These are phyloP conservation scores for Hypocrella siamensis DNA, from an alignment of 2,329 filamentous ascomycete genomes.

Conservation along the genomic window DNA sequence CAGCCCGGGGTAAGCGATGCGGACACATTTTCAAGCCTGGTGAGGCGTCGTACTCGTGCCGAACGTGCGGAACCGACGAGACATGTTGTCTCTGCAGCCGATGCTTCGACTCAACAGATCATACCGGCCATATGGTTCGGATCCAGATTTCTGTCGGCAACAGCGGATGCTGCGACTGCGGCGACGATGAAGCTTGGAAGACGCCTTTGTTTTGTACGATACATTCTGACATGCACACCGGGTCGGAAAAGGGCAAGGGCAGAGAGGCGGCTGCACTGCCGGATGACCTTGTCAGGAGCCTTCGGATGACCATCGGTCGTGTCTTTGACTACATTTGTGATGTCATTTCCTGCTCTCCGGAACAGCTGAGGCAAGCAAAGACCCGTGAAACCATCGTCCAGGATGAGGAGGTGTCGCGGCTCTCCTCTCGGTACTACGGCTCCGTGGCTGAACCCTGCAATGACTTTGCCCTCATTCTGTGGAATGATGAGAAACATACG, in stretches of 20 bases:
- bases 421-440: conserved; percentile 58
- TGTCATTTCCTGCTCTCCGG: conserved; percentile 92
- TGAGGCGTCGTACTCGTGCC: conserved; percentile 87
- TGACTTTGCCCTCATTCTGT: conserved; percentile 75
- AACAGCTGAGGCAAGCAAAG: conserved; percentile 79
- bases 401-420: conserved; percentile 67
- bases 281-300: conserved; percentile 57
- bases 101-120: conserved; percentile 91
- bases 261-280: conserved; percentile 47
- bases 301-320: conserved; percentile 72
- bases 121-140: conserved; percentile 81
- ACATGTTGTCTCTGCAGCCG: conserved; percentile 89
- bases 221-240: conserved; percentile 49
- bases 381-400: conserved; percentile 63
- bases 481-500: conserved; percentile 99
- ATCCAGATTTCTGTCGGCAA: conserved; percentile 81
- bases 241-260: conserved; percentile 44
- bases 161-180: conserved; percentile 93
- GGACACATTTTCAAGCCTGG: conserved; percentile 94
- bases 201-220: conserved; percentile 83
- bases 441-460: conserved; percentile 24
- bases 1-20: conserved; percentile 81
- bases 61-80: conserved; percentile 86
- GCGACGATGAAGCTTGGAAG: conserved; percentile 88
- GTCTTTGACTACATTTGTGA: conserved; percentile 93